phyloP scores from a whole-genome alignment of 1,284 basidiomycete species.

The Phlebopus sp. region DNA sequence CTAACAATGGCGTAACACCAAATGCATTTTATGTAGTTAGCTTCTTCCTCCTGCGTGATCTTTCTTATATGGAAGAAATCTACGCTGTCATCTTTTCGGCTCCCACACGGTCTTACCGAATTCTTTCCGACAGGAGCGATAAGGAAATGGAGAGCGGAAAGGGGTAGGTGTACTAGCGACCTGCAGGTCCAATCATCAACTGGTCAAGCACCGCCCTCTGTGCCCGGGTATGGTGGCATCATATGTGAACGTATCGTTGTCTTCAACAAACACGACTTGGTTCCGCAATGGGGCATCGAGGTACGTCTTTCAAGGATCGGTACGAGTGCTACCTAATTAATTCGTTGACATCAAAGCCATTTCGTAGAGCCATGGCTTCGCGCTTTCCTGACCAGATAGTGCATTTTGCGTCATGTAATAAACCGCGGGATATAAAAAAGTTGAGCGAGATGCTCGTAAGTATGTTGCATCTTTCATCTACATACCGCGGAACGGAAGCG shows the following conservation, averaged over 20 bases:
- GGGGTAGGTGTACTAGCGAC: slow-evolving; percentile 48
- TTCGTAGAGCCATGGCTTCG: slow-evolving; percentile 61
- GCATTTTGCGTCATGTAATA: slow-evolving; percentile 71
- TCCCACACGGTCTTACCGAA: slow-evolving; percentile 18
- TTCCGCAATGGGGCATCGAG: slow-evolving; percentile 81
- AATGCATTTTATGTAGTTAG: slow-evolving; percentile 11
- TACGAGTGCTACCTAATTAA: slow-evolving; percentile 4
- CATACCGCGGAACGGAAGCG: slow-evolving; percentile 5
- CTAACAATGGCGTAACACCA: slow-evolving; percentile 10
- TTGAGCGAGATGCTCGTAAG: slow-evolving; percentile 68
- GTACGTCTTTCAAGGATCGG: slow-evolving; percentile 42
- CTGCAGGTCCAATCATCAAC: slow-evolving; percentile 26
- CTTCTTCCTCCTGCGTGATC: slow-evolving; percentile 11
- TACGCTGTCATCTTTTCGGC: slow-evolving; percentile 11
- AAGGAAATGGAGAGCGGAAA: slow-evolving; percentile 61
- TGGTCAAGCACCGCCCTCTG: slow-evolving; percentile 5
- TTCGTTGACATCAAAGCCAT: slow-evolving; percentile 49
- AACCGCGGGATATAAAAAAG: slow-evolving; percentile 57
- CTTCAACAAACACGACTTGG: slow-evolving; percentile 91
- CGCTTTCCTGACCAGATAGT: slow-evolving; percentile 66
- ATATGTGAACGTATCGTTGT: slow-evolving; percentile 86
- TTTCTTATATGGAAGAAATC: slow-evolving; percentile 4
- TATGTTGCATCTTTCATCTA: slow-evolving; percentile 42
- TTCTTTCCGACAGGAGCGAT: slow-evolving; percentile 46
- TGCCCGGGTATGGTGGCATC: slow-evolving; percentile 27